Percentiles rank a stretch among this genome's conserved stretches.
These are phyloP conservation scores for Lactarius vividus DNA, from an alignment of 768 basidiomycete species.

Conservation along the genomic window DNA sequence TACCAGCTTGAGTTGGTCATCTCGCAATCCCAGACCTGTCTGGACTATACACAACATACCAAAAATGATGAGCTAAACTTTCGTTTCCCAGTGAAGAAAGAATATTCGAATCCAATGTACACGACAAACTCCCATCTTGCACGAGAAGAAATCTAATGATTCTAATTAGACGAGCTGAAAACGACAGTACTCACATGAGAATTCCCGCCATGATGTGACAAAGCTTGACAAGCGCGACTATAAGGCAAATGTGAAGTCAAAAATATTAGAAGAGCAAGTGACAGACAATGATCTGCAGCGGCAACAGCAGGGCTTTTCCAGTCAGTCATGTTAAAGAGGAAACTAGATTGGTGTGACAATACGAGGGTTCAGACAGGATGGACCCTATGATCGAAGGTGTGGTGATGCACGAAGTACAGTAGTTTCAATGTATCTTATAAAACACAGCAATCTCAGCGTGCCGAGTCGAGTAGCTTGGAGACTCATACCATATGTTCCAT, in stretches of 20 bases:
- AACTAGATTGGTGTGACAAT: not conserved
- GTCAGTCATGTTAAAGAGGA: not conserved
- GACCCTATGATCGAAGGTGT: not conserved
- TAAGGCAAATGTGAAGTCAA: not conserved
- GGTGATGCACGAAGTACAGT: not conserved
- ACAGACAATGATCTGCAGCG: not conserved
- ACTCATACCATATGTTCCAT: too few relatives aligned
- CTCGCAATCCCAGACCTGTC: not conserved
- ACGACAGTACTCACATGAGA: conserved; percentile 10
- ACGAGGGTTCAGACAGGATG: not conserved
- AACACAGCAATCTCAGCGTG: not conserved
- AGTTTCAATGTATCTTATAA: not conserved
- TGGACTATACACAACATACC: not conserved
- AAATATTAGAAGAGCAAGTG: not conserved
- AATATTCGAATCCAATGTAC: not conserved
- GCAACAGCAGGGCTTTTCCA: not conserved
- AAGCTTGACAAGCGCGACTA: conserved; percentile 2
- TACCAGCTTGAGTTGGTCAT: not conserved
- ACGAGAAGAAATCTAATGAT: not conserved
- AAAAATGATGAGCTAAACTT: not conserved
- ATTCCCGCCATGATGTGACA: conserved; percentile 13
- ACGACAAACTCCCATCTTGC: not conserved
- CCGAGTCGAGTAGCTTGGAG: too few relatives aligned
- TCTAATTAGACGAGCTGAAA: not conserved
- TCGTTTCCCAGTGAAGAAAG: not conserved